Evolutionary conservation across 768 basidiomycete genomes (phyloP).

Genomic region (Ramaria sp.): DNA sequence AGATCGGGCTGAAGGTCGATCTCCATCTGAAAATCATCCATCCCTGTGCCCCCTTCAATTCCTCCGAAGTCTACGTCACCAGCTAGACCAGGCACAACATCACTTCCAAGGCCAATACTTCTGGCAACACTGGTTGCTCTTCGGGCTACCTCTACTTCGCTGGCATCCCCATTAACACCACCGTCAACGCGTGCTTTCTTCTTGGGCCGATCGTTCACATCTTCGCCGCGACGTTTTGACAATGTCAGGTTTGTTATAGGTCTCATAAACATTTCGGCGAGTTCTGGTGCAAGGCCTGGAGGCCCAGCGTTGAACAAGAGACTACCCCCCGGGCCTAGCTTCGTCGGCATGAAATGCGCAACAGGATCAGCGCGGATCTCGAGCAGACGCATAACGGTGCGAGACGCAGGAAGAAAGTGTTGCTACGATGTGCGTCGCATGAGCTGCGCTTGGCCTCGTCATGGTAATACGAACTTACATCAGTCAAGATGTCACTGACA

Average conservation of each 20-base stretch:
- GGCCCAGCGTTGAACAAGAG: conserved; percentile 76
- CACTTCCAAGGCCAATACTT: conserved; percentile 43
- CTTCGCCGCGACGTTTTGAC: conserved; percentile 50
- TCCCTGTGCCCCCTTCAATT: conserved; percentile 34
- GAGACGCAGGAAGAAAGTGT: conserved; percentile 75
- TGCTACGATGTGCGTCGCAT: conserved; percentile 27
- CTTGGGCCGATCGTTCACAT: conserved; percentile 41
- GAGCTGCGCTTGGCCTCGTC: not conserved
- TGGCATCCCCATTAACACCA: conserved; percentile 37
- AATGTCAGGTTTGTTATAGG: conserved; percentile 39
- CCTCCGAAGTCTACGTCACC: conserved; percentile 42
- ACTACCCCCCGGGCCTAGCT: conserved; percentile 55
- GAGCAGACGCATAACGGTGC: conserved; percentile 75
- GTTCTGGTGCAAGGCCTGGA: conserved; percentile 70
- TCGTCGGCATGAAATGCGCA: conserved; percentile 77
- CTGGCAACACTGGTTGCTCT: conserved; percentile 55
- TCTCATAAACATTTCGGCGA: conserved; percentile 77
- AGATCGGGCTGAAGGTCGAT: conserved; percentile 33
- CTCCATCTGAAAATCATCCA: conserved; percentile 70
- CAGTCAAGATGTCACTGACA: conserved; percentile 62
- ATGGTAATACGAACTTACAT: conserved; percentile 21
- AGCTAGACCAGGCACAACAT: conserved; percentile 34
- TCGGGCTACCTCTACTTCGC: conserved; percentile 63
- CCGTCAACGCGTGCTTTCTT: conserved; percentile 52
- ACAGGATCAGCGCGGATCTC: conserved; percentile 81